Conservation (phyloP, 306 rosid genomes). For the Fragaria iinumae region DNA sequence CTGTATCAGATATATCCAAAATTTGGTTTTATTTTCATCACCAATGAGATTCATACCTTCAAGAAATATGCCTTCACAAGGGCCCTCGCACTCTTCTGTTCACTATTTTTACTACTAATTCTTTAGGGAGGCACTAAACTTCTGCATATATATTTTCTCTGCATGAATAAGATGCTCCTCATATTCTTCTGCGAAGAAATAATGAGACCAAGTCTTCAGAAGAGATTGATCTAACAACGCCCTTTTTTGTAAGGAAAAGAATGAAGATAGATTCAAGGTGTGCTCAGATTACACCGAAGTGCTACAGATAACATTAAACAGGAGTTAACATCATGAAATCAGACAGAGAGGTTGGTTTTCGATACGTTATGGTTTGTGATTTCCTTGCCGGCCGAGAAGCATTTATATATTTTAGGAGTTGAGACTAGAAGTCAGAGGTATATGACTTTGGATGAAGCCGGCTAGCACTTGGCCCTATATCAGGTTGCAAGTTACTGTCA, state of each 20-base stretch:
- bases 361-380: not conserved
- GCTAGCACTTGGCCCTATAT: no score
- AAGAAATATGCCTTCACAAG: constrained; percentile 1
- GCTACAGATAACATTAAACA: not conserved
- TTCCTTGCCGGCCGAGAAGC: not conserved
- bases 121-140: not conserved
- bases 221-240: not conserved
- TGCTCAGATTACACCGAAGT: constrained; percentile 1
- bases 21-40: not conserved
- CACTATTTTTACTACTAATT: not conserved
- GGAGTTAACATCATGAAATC: not conserved
- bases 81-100: not conserved
- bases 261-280: not conserved
- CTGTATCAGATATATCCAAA: not conserved
- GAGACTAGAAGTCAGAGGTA: no score
- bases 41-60: constrained; percentile 16
- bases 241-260: not conserved
- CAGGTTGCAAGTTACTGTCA: no score
- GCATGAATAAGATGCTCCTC: not conserved
- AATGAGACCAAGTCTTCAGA: not conserved
- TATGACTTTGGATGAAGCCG: no score
- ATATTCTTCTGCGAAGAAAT: not conserved
- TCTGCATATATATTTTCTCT: not conserved
- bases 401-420: not conserved
- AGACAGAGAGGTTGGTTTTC: not conserved